Evolutionary conservation across 2,329 filamentous ascomycete species (phyloP).

Genomic region (Leptographium flavum): DNA sequence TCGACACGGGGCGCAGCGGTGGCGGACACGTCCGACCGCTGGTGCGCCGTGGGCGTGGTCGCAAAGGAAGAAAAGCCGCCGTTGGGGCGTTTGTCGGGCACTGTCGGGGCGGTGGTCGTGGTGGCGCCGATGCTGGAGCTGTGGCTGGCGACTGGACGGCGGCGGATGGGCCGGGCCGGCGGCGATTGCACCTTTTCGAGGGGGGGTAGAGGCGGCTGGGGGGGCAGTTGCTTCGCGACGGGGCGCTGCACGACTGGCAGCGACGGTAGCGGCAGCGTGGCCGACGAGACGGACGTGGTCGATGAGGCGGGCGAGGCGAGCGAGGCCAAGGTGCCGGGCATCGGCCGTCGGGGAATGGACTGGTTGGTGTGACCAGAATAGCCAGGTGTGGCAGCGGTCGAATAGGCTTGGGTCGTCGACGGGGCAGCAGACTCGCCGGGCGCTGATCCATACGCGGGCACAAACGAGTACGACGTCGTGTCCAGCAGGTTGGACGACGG

Average conservation of each 20-base stretch:
- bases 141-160: background rate
- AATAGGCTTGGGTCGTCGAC: background rate
- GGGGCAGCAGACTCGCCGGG: background rate
- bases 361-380: too few species aligned
- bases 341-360: background rate
- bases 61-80: background rate
- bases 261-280: background rate
- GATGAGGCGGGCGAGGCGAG: background rate
- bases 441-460: background rate
- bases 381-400: too few species aligned
- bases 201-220: background rate
- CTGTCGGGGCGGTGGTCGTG: background rate
- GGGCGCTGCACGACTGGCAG: background rate
- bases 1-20: background rate
- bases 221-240: background rate
- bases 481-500: slow-evolving; percentile 4
- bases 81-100: background rate
- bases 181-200: background rate
- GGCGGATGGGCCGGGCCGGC: background rate
- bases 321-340: background rate
- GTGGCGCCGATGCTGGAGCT: background rate
- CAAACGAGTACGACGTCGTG: background rate
- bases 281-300: background rate
- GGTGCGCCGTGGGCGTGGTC: background rate
- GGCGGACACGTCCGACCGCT: slow-evolving; percentile 4